Evolutionary conservation across 805 yeast genomes (phyloP).

Genomic region (Wickerhamomyces rabaulensis): DNA sequence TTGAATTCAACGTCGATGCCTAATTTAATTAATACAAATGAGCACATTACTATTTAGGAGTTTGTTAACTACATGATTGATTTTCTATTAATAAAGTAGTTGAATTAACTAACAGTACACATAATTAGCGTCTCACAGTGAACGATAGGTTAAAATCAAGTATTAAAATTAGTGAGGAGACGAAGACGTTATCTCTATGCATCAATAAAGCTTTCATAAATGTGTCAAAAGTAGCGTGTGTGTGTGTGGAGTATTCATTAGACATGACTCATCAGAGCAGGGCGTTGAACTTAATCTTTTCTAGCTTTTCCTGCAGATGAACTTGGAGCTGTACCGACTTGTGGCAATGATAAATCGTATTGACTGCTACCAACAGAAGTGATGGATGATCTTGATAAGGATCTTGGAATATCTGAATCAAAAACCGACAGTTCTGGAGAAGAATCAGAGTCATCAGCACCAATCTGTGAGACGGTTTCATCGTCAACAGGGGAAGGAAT

Average conservation of each 20-base stretch:
- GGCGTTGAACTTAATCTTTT: neutral
- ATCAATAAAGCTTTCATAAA: neutral
- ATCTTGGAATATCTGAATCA: conserved; percentile 24
- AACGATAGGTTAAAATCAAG: neutral
- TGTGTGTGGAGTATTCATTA: neutral
- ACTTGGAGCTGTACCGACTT: neutral
- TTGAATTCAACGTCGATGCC: conserved; percentile 23
- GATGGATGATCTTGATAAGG: conserved; percentile 29
- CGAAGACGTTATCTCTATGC: neutral
- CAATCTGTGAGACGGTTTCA: neutral
- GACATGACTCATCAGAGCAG: neutral
- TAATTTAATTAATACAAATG: neutral
- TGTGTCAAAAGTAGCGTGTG: no score
- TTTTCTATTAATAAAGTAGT: neutral
- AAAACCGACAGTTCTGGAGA: conserved; percentile 24
- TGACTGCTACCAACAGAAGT: conserved; percentile 25
- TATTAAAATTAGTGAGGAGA: neutral
- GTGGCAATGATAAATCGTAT: conserved; percentile 5
- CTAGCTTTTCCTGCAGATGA: neutral
- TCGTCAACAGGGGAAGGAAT: conserved; percentile 1
- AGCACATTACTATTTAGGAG: neutral
- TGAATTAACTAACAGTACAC: no score
- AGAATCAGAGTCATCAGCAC: conserved; percentile 10
- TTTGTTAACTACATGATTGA: neutral
- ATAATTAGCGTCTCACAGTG: neutral